Evolutionary conservation across 768 basidiomycete genomes (phyloP), one percentile per base, ranked within the genome.

Genomic region (Sarcomyxa edulis): DNA sequence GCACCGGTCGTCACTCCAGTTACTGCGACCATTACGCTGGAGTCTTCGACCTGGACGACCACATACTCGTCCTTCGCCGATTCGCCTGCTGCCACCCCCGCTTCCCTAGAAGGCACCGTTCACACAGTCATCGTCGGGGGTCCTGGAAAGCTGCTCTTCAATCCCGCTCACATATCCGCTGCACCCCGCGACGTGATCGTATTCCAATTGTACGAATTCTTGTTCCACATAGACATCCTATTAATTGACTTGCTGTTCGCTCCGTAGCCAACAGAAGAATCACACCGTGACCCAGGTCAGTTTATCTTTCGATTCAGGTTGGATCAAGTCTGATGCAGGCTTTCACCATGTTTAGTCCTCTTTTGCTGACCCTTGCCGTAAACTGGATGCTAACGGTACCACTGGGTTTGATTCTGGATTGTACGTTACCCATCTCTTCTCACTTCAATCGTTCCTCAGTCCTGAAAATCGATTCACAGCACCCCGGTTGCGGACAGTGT

Each of bases 241-340:
- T 44, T 19, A 18, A 4, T 28, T 20, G 29, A 28, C 32, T 36
- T 31, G n/a, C 25, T 50, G 22, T 48, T 27, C 9, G 8, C 19
- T n/a, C n/a, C 46, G 31, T 46, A 76, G 75, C 72, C 71, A 71
- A 39, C 65, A 69, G 53, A 81, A 81, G 70, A 84, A 82, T 59
- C 80, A 82, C 61, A 73, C 74, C 6, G 77, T 78, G 16, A 78
- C 77, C 15, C 77, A 81, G n/a, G n/a, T n/a, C n/a, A n/a, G n/a
- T n/a, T n/a, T n/a, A n/a, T n/a, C n/a, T n/a, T n/a, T n/a, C n/a
- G n/a, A n/a, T n/a, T n/a, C n/a, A n/a, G n/a, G n/a, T n/a, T n/a
- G n/a, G n/a, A n/a, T n/a, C n/a, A n/a, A n/a, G n/a, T n/a, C n/a
- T n/a, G n/a, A n/a, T n/a, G n/a, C n/a, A n/a, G n/a, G n/a, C n/a